Evolutionary conservation across 2,329 filamentous ascomycete genomes (phyloP), one percentile per base, ranked within the genome.

Genomic region (Eutypa lata): DNA sequence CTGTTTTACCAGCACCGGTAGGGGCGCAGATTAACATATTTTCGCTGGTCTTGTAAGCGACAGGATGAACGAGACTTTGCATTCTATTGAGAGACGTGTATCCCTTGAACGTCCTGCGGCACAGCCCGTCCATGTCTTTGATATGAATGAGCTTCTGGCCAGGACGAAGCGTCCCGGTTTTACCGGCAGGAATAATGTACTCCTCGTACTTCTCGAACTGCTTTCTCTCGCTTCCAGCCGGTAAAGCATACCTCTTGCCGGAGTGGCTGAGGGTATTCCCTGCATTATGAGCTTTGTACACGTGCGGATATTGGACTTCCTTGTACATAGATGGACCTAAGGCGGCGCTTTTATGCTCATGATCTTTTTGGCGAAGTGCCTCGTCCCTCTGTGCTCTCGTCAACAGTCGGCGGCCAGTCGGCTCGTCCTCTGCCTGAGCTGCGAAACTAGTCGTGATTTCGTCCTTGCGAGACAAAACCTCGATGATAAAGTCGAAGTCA

Each of bases 21-120:
- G 94, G 94, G 21, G 94, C 94, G 71, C 94, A 99, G 54, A 99
- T 95, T 49, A 99, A 83, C 93, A 99, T 97, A 62, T 99, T 99
- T 73, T 99, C 94, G 65, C 86, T 96, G 2, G 91, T 97, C 68
- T 88, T 90, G 73, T 99, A 97, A 0, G 92, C 94, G 5, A 99
- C 90, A 1, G 91, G 91, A 64, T 96, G 96, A 0, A 97, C 90
- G 47, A 99, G 78, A 68, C 92, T 97, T 74, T 99, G 94, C 95
- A 99, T 99, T 26, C 95, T 88, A 66, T 99, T 99, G 54, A 99
- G 80, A 3, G 89, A 75, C 72, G 92, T 93, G 77, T 99, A 99
- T 0, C 92, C 92, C 66, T 88, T 90, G 75, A 99, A 99, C 0
- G 94, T 99, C n/a, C 83, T 84, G 55, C 84, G 82, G 63, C 94